Evolutionary conservation across 2,329 filamentous ascomycete genomes (phyloP).

Genomic region (Ceratocystis papillata): DNA sequence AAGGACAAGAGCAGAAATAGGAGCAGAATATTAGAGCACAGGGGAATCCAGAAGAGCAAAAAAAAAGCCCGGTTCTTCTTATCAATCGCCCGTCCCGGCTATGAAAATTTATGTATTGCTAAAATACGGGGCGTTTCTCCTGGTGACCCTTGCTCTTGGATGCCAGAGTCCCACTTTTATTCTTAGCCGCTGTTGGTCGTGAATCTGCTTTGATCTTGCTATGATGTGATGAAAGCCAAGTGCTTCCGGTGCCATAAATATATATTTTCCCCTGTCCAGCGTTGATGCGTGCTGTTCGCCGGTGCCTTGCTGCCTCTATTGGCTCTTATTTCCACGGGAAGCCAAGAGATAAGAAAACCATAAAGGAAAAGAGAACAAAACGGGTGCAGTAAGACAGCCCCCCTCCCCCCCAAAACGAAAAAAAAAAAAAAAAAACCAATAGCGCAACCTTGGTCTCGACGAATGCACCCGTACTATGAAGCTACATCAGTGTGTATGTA

Average conservation of each 20-base stretch:
- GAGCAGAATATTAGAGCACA: not conserved
- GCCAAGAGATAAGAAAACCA: not conserved
- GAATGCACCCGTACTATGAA: not conserved
- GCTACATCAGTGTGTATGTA: not conserved
- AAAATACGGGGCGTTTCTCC: not conserved
- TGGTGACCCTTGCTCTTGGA: not conserved
- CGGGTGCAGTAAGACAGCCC: too few species aligned
- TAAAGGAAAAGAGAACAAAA: not conserved
- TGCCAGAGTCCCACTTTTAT: not conserved
- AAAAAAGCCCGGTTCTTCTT: not conserved
- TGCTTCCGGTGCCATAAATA: not conserved
- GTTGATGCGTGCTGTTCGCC: not conserved
- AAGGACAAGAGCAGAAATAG: not conserved
- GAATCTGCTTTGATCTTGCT: not conserved
- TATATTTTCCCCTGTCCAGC: not conserved
- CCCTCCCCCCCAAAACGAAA: not conserved
- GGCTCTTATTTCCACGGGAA: not conserved
- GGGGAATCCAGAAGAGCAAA: not conserved
- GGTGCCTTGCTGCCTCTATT: not conserved
- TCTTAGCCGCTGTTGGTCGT: not conserved
- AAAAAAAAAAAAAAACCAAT: not conserved
- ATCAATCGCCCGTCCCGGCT: slow-evolving; percentile 5
- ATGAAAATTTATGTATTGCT: not conserved
- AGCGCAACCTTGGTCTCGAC: not conserved
- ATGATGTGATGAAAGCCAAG: not conserved